Evolutionary conservation across 2,329 filamentous ascomycete species (phyloP), one percentile per base, ranked within the genome.

Genomic region (Apiospora sp.): DNA sequence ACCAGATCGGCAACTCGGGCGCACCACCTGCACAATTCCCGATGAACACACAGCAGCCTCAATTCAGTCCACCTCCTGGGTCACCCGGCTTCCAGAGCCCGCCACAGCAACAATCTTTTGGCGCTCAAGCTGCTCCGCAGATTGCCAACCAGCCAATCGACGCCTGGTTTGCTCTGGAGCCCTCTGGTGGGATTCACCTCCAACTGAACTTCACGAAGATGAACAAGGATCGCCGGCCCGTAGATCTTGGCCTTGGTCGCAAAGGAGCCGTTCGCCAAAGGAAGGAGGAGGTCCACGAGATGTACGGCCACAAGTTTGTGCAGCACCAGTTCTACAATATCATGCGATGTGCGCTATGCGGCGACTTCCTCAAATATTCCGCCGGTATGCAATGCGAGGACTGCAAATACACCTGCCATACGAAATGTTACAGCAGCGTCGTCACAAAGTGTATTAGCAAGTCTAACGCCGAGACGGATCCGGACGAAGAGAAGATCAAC

Each of bases 381-480:
- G 94, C 96, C 30, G 96, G 96, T 74, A 99, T 99, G 96, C 96
- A 99, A 85, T 99, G 96, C 83, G 94, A 97, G 76, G 96, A 99
- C 84, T 99, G 96, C 92, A 98, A 98, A 85, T 98, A 98, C 85
- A 98, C 96, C 51, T 99, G 96, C 84, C 96, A 99, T 84, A 96
- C 94, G 79, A 98, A 98, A 84, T 99, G 96, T 82, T 99, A 98
- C 83, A 86, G 91, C 22, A 97, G 95, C 82, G 96, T 99, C 67
- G 96, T 99, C 78, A 99, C 96, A 75, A 99, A 99, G 84, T 99
- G 96, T 86, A 99, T 99, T 83, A 98, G 96, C 86, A 98, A 99
- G 83, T 98, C 96, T 75, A 99, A 99, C 81, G 96, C 96, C 75
- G 96, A 99, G 83, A 97, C 94, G 7, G 96, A 99, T 82, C 96